Base-by-base conservation (phyloP, 1,284 basidiomycete genomes). In the Phlebopus sp. region DNA sequence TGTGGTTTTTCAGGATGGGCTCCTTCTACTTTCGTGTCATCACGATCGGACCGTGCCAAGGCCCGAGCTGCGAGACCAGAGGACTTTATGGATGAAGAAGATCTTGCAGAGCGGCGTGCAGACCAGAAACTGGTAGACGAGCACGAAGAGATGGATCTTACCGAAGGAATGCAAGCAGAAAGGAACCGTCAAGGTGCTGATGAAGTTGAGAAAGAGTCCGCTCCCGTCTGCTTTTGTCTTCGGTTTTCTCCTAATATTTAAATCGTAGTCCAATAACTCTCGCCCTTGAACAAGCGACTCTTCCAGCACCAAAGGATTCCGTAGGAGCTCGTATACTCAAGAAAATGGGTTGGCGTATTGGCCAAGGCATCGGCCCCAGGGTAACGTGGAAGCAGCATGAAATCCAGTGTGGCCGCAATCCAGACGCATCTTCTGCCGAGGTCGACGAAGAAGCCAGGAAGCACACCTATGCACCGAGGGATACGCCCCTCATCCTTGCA, bases 71-170 rank as follows among this genome's bases (percentile, higher is more conserved):
- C 75, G 14, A 77, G 80, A 10, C 84, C 89, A 0, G 92, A 97
- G 64, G 96, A 98, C 66, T 98, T 93, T 66, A 99, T 99, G 96
- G 96, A 99, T 69, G 96, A 97, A 37, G 97, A 99, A 69, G 96
- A 97, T 67, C 71, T 96, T n/a, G 81, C 85, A 32, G 90, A 91
- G 53, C 66, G 88, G 51, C 80, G 77, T 34, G 89, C 91, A 41
- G 81, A 79, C 56, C 76, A 84, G 55, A 81, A 81, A 38, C 67
- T 96, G 8, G 78, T 89, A 4, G 86, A 91, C 60, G 83, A 81
- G n/a, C 80, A 81, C 17, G 84, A 89, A 30, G 78, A 83, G 68
- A 88, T 82, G 80, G 82, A 88, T 49, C 65, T 86, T 15, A 69
- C 78, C 1, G 82, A 76, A 7, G 79, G 78, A 0, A 81, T 80